Conservation (phyloP, 768 basidiomycete species). For the Xerocomus brunneocitrinus region DNA sequence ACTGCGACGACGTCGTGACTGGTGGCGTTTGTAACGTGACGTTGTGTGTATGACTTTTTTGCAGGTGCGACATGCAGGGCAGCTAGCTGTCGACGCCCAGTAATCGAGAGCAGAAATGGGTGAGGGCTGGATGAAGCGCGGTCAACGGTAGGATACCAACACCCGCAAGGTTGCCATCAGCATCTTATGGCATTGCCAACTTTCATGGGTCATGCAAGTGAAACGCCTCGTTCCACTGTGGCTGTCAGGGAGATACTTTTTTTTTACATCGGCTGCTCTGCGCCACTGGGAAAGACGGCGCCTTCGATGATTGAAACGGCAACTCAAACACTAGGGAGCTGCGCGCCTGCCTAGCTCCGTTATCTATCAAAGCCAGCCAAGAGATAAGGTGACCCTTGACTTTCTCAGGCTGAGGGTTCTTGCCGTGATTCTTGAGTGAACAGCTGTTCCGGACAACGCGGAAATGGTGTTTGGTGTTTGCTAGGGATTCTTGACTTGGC, state of each 20-base stretch:
- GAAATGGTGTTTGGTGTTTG: neutral
- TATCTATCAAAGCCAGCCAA: neutral
- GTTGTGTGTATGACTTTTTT: too few species aligned
- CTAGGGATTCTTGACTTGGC: too few species aligned
- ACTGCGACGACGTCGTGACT: neutral
- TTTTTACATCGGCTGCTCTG: neutral
- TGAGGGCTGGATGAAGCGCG: too few species aligned
- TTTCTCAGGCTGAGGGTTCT: neutral
- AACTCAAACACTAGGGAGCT: neutral
- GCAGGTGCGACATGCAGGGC: too few species aligned
- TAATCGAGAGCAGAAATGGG: neutral
- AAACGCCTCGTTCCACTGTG: neutral
- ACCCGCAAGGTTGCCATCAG: too few species aligned
- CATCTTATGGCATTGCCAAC: too few species aligned
- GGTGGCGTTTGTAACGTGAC: neutral
- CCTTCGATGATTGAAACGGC: neutral
- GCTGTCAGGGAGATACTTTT: neutral
- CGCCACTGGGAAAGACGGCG: neutral
- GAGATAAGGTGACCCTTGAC: neutral
- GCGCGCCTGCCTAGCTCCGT: neutral
- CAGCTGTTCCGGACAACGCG: neutral
- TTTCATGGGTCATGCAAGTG: neutral
- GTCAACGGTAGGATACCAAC: too few species aligned
- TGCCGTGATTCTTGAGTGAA: neutral
- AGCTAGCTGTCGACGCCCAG: too few species aligned